Evolutionary conservation across 495 filamentous ascomycete species (phyloP), one percentile per base, ranked within the genome.

Genomic region (Lindgomyces ingoldianus): DNA sequence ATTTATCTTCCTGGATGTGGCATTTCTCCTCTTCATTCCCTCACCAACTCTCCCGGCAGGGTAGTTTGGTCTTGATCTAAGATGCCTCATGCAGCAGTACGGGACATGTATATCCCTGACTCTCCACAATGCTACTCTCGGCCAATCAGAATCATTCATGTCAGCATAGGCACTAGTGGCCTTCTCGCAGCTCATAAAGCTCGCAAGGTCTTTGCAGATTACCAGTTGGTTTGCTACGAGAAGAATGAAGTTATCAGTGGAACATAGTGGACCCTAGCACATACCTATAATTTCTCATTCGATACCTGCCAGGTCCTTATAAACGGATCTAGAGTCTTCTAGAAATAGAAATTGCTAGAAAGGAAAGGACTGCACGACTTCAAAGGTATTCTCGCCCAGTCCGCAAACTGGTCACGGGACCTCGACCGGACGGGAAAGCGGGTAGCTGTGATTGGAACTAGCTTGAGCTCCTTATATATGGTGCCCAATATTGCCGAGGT

Each of bases 271-370:
- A 58, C 57, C 27, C 59, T 48, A 3, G 52, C 59, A 2, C 59
- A 64, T 25, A 47, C 41, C 10, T 64, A 64, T 45, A 39, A 51
- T 12, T 64, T 49, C 26, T 18, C 41, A 1, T 64, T 64, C 42
- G 61, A 57, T 21, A 47, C 21, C 21, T 47, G 14, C 16, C 14
- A 47, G 26, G 19, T 64, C 41, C 27, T 64, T n/a, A 44, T 53
- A 44, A 53, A 52, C 33, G 56, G 19, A 18, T 27, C 56, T 14
- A 45, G 62, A 6, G 44, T 65, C 8, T 57, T 66, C 21, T 61
- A 14, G 41, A 63, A 64, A 27, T 68, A 47, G 57, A 60, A 61
- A 25, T 67, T 57, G 64, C 64, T 57, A n/a, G 27, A 48, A 8
- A 60, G 62, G 14, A 18, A 39, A 8, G 64, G 58, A 18, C n/a